These are phyloP conservation scores for Monocercomonoides exilis DNA, from an alignment of 78 protist species.

Conservation along the genomic window DNA sequence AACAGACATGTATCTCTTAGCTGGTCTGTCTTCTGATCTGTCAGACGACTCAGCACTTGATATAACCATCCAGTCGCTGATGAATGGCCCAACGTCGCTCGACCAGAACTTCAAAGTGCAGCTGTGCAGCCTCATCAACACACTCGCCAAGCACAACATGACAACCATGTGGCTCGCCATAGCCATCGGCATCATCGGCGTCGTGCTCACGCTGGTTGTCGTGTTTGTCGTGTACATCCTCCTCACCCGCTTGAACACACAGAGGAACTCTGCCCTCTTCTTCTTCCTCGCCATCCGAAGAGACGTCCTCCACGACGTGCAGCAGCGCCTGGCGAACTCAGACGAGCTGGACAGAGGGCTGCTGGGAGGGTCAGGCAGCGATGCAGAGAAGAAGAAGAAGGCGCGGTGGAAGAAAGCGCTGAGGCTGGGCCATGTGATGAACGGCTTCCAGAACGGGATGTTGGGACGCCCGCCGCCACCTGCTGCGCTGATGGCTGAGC, in stretches of 20 bases:
- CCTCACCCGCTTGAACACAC: not conserved
- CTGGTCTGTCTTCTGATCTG: not conserved
- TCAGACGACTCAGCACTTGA: not conserved
- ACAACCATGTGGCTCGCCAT: not conserved
- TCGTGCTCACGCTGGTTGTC: not conserved
- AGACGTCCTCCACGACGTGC: not conserved
- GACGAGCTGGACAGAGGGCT: not conserved
- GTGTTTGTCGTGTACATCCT: not conserved
- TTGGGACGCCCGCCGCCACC: too few species aligned
- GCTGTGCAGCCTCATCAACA: not conserved
- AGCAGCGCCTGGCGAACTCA: not conserved
- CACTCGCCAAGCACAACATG: not conserved
- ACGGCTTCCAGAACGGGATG: too few species aligned
- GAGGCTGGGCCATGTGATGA: too few species aligned
- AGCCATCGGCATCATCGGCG: not conserved
- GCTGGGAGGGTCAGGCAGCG: too few species aligned
- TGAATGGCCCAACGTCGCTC: not conserved
- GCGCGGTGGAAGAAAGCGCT: too few species aligned
- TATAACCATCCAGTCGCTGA: not conserved
- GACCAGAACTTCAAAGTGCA: not conserved
- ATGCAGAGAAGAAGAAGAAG: too few species aligned
- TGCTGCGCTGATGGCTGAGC: too few species aligned
- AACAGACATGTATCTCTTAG: not conserved
- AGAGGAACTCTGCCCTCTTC: not conserved
- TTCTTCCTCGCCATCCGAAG: not conserved